A percentile compares a stretch with the other conserved stretches of the same genome.
These are phyloP conservation scores for Malbranchea zuffiana DNA, from an alignment of 2,329 filamentous ascomycete genomes.

Conservation along the genomic window DNA sequence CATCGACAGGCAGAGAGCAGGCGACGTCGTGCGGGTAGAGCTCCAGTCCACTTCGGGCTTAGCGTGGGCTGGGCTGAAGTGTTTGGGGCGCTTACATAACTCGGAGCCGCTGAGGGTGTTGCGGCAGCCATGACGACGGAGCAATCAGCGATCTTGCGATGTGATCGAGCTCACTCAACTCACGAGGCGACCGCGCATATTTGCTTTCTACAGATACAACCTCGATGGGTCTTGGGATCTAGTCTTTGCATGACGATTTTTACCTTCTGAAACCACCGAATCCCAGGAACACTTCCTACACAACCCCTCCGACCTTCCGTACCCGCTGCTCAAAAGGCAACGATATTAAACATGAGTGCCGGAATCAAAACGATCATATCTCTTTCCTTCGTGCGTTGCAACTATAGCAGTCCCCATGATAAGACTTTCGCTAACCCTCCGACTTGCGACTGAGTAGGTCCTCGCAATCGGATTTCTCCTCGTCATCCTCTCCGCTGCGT, in stretches of 20 bases:
- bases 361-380: slow-evolving; percentile 98
- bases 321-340: slow-evolving; percentile 15
- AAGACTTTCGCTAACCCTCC: too few species aligned
- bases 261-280: too few species aligned
- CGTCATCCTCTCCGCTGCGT: slow-evolving; percentile 91
- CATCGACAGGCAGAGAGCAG: slow-evolving; percentile 15
- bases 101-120: too few species aligned
- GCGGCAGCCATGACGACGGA: too few species aligned
- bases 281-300: too few species aligned
- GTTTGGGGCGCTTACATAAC: slow-evolving; percentile 3
- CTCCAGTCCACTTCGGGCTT: slow-evolving; percentile 14
- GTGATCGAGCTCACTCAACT: too few species aligned
- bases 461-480: slow-evolving; percentile 97
- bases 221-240: too few species aligned
- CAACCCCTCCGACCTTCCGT: slow-evolving; percentile 11
- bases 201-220: too few species aligned
- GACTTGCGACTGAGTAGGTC: slow-evolving; percentile 47
- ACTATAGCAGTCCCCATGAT: too few species aligned
- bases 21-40: slow-evolving; percentile 13
- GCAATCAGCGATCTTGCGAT: too few species aligned
- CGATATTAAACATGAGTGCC: slow-evolving; percentile 53
- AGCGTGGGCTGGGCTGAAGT: slow-evolving; percentile 8
- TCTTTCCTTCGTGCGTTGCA: slow-evolving; percentile 68
- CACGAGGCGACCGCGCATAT: too few species aligned
- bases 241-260: too few species aligned